These are phyloP conservation scores for Stephanodiscus triporus DNA, from an alignment of 108 stramenopile species.

Conservation along the genomic window DNA sequence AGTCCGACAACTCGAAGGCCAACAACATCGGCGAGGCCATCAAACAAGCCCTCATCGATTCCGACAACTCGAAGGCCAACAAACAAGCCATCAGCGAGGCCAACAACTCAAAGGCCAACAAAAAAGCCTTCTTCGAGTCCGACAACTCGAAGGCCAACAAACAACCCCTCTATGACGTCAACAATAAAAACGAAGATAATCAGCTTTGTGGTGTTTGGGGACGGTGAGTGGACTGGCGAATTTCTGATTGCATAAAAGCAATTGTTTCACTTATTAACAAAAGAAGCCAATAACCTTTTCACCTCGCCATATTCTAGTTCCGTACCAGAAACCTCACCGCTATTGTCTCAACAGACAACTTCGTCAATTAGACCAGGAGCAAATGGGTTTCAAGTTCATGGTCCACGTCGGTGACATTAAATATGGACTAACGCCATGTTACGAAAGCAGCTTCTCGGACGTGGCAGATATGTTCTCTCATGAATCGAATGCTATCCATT, in stretches of 20 bases:
- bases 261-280: neutral
- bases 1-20: conserved; percentile 1
- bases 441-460: conserved; percentile 18
- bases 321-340: conserved; percentile 6
- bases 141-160: conserved; percentile 5
- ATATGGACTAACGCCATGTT: neutral
- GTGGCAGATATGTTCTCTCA: conserved; percentile 15
- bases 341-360: conserved; percentile 27
- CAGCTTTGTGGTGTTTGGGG: conserved; percentile 21
- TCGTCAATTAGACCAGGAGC: conserved; percentile 5
- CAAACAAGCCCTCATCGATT: neutral
- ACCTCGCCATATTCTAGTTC: neutral
- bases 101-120: conserved; percentile 7
- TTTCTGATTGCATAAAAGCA: neutral
- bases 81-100: neutral
- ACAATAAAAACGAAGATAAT: conserved; percentile 15
- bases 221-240: conserved; percentile 7
- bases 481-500: conserved; percentile 15
- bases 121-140: neutral
- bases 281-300: neutral
- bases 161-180: neutral
- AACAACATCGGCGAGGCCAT: no score
- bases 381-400: conserved; percentile 26
- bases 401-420: conserved; percentile 18
- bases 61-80: neutral